Base-by-base conservation (phyloP, 2,329 filamentous ascomycete species). In the Aspergillus ibericus region DNA sequence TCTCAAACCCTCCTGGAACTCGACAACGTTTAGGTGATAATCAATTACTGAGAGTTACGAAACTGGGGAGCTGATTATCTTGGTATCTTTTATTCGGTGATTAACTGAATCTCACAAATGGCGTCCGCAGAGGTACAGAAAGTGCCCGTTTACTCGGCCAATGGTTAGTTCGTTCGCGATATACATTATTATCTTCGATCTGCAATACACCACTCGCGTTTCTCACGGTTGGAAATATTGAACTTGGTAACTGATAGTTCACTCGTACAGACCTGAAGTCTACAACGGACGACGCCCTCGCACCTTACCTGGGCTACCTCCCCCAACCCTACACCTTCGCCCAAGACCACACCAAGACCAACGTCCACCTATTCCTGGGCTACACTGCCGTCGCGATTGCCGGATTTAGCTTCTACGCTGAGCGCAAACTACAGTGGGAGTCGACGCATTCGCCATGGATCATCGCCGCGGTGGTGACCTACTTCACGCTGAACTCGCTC, bases 391-490 rank as follows among this genome's bases (percentile, higher is more conserved):
- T 98, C 69, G 75, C 83, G 59, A 87, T 97, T 62, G 89, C 92
- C 16, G 93, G 83, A 20, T 89, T 86, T 61, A 92, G 91, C 68
- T 98, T 98, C 81, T 87, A 86, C 62, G 93, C 92, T 80, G 95
- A 99, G 82, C 96, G 92, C 80, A 91, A 91, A 72, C 82, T 92
- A 49, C 93, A 93, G 67, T 98, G 95, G 83, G 91, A 96, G 63
- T 81, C 78, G 61, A 96, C 93, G 16, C 96, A 95, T 77, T 75
- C 74, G 3, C 79, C 83, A 63, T 93, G 88, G 80, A 96, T 93
- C 0, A 84, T 90, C 3, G 84, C 82, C 38, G 93, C 95, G 3
- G 93, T 98, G 4, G 82, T 83, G 10, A 72, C 88, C 15, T 99
- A 99, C 80, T 87, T 91, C 42, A 53, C 90, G 2, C 78, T 99